Evolutionary conservation across 2,329 filamentous ascomycete genomes (phyloP).

Genomic region (Colletotrichum lindemuthianum): DNA sequence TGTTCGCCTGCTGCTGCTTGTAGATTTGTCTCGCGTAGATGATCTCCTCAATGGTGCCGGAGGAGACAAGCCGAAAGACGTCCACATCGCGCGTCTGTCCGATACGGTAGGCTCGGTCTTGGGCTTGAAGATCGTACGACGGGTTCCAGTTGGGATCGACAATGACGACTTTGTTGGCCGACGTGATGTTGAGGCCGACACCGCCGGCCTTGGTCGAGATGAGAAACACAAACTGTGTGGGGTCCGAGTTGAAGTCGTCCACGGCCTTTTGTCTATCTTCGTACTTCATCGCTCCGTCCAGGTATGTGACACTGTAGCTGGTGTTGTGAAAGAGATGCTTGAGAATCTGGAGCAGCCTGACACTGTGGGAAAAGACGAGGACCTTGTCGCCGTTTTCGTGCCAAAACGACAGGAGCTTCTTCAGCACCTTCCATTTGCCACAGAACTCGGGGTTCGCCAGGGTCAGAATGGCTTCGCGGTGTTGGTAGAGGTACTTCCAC

Average conservation of each 20-base stretch:
- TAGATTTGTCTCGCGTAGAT: constrained; percentile 98
- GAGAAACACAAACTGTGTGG: constrained; percentile 90
- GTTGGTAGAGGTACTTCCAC: constrained; percentile 79
- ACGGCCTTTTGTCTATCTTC: constrained; percentile 85
- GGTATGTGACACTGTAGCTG: constrained; percentile 88
- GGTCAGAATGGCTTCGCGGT: constrained; percentile 81
- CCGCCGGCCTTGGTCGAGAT: constrained; percentile 95
- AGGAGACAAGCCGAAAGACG: constrained; percentile 89
- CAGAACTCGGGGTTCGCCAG: constrained; percentile 91
- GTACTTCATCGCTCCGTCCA: constrained; percentile 86
- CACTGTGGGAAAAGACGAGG: constrained; percentile 92
- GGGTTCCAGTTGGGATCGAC: constrained; percentile 99
- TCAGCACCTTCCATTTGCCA: constrained; percentile 95
- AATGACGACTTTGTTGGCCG: constrained; percentile 97
- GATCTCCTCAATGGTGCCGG: constrained; percentile 95
- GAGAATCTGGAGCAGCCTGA: constrained; percentile 84
- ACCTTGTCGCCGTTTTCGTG: constrained; percentile 91
- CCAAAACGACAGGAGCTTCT: constrained; percentile 90
- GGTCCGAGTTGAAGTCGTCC: constrained; percentile 90
- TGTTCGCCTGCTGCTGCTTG: constrained; percentile 98
- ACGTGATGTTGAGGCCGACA: constrained; percentile 94
- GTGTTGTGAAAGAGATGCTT: constrained; percentile 88
- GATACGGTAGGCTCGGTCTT: constrained; percentile 95
- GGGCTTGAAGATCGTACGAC: constrained; percentile 91
- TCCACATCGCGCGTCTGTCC: constrained; percentile 94